Conservation (phyloP, 2,329 filamentous ascomycete species). For the Beauveria varroae region DNA sequence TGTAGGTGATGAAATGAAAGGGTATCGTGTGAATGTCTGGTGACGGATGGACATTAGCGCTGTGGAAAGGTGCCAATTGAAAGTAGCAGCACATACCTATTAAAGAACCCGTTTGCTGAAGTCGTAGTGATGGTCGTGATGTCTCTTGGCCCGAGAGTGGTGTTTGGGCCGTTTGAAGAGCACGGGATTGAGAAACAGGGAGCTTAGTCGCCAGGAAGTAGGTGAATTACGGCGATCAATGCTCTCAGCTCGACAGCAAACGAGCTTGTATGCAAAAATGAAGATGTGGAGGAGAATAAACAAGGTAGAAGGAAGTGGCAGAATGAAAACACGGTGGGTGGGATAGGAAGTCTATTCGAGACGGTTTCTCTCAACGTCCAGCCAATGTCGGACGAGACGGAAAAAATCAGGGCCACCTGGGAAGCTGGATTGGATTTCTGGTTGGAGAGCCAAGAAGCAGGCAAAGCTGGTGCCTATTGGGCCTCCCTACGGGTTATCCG, state of each 20-base stretch:
- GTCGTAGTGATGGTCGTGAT: not conserved
- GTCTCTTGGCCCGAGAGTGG: not conserved
- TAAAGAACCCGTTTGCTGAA: constrained; percentile 20
- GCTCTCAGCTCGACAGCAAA: constrained; percentile 6
- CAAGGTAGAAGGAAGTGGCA: constrained; percentile 4
- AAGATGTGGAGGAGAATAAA: constrained; percentile 8
- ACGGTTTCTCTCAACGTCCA: constrained; percentile 8
- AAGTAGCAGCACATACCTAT: constrained; percentile 21
- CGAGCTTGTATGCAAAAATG: constrained; percentile 10
- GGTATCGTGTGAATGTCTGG: constrained; percentile 34
- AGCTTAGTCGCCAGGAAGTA: constrained; percentile 2
- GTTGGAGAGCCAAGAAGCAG: not conserved
- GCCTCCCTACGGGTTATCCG: no score
- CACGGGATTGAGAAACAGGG: not conserved
- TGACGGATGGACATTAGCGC: not conserved
- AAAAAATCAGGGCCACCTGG: constrained; percentile 4
- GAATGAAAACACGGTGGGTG: constrained; percentile 7
- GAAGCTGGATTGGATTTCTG: not conserved
- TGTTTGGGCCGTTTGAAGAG: constrained; percentile 1
- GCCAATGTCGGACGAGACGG: constrained; percentile 8
- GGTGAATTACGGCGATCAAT: constrained; percentile 9
- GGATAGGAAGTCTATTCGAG: constrained; percentile 8
- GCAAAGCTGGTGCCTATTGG: not conserved
- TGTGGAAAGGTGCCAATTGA: not conserved
- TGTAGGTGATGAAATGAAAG: constrained; percentile 17